Evolutionary conservation across 352 stramenopile species (phyloP), one percentile per base, ranked within the genome.

Genomic region (Pythium aquatile): DNA sequence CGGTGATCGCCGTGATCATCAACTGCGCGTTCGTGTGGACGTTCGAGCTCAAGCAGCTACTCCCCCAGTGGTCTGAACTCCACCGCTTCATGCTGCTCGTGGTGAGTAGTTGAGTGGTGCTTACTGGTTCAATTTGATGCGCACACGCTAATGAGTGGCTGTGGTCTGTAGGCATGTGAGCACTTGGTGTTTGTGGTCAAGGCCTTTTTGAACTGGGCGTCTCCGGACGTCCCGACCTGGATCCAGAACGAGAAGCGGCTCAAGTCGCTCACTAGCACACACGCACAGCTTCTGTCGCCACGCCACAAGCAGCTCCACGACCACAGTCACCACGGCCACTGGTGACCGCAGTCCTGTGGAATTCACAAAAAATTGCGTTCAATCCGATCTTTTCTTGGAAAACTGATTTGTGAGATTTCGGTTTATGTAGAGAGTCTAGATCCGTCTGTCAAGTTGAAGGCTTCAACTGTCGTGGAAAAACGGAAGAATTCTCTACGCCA

Each of bases 21-120:
- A 98, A 98, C 75, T 98, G 91, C 61, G 92, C 87, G 28, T 77
- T 98, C n/a, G 91, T 98, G 63, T 95, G 79, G 70, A 86, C 77
- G 3, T 90, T 85, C 59, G 77, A 90, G 51, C 69, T 90, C 2
- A 56, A 79, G 14, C 68, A 79, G 16, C 55, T 90, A 24, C 60
- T 87, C 9, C 79, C 81, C 26, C 61, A 68, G 6, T 85, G 78
- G 76, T 81, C 79, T 10, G 77, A 86, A 7, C 68, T 90, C 2
- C 68, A 88, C 28, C 78, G 76, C 11, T 84, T 86, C 69, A 84
- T 83, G 63, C 72, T 90, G 42, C 75, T 90, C 56, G 65, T 90
- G 42, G 79, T 80, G 55, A 26, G 76, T 76, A 30, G 2, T 35
- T 48, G 16, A 48, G 7, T 48, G n/a, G 1, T 26, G 42, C 16